Base-by-base conservation (phyloP, 306 rosid genomes). In the Cercis canadensis region DNA sequence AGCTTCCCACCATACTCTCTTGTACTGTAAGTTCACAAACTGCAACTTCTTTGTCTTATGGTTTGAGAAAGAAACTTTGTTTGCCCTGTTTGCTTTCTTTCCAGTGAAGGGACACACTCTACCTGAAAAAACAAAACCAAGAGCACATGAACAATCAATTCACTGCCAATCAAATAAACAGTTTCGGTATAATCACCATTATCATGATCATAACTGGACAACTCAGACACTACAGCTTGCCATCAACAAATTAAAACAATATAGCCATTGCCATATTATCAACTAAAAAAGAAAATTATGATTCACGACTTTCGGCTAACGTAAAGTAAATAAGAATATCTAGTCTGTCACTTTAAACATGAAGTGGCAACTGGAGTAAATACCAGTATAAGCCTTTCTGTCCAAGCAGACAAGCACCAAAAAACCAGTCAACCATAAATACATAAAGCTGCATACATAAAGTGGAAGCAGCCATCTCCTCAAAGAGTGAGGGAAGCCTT, bases 1-100 rank as follows among this genome's bases (percentile, higher is more conserved):
- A 9, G 95, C 96, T 83, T 94, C 98, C 98, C 97, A 94, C 96
- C 98, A 90, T 53, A 94, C 43, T 84, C 77, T 87, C 82, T 94
- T 94, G 87, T 94, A 94, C 54, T 94, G 98, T 12, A 94, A 89
- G 65, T 94, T 94, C 76, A 94, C 97, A 84, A 84, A 89, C 80
- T 94, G 98, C 90, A 86, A 63, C 67, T 86, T 94, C 78, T 74
- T 94, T 29, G 98, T 94, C 89, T 94, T 94, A 54, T 94, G 96
- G 80, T 79, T 81, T 24, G 98, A 90, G 79, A 90, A 90, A 1
- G 96, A 94, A 50, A 94, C 85, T 78, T 78, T 82, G 76, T 94
- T 94, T 45, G 96, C 97, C 84, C 54, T 90, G 78, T 90, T 94
- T 14, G 98, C 74, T 83, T 94, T 94, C 84, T 94, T 94, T 62